Base-by-base conservation (phyloP, 2,329 filamentous ascomycete genomes). In the Dothideomycetes sp. region DNA sequence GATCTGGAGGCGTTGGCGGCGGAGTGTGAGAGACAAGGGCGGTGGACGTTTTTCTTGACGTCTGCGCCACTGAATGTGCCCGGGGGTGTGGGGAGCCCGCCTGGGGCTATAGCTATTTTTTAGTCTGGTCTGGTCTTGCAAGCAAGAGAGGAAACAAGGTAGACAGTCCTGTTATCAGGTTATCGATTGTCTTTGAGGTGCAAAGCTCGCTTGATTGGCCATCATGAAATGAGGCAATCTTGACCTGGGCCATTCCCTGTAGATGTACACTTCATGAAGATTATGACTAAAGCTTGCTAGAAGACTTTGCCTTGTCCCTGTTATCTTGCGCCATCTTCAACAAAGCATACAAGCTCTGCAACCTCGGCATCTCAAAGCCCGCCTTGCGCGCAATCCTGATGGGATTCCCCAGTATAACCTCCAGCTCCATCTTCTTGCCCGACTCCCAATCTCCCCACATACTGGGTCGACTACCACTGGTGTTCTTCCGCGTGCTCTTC, bases 401-500 rank as follows among this genome's bases (percentile, higher is more conserved):
- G 1, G 80, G 78, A 53, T 84, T 84, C 2, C 81, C 80, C 17
- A 84, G 54, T 31, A 84, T 82, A 27, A 82, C 80, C 59, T 84
- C 81, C 37, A 84, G 55, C 63, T 85, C 81, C 68, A 84, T 69
- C 31, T 70, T 70, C 52, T 75, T 68, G 0, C 76, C 75, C 2
- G 66, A 68, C 56, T 81, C 77, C 77, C 79, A 84, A 52, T 84
- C 81, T 11, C 79, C 58, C 49, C 81, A 63, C 81, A 84, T 84
- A 53, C 55, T 74, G 52, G 60, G 70, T 49, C 73, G 71, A 14
- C 75, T 77, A 0, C 79, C 79, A 53, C 31, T 61, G 24, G 66
- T 72, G 48, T 83, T 83, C 46, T 70, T 65, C 58, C 74, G 70
- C 22, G 73, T 83, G 49, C 75, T 81, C 40, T 63, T 62, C 31